These are phyloP conservation scores for Gorgonomyces haynaldii DNA, from an alignment of 192 early-diverging fungal genomes.

Conservation along the genomic window DNA sequence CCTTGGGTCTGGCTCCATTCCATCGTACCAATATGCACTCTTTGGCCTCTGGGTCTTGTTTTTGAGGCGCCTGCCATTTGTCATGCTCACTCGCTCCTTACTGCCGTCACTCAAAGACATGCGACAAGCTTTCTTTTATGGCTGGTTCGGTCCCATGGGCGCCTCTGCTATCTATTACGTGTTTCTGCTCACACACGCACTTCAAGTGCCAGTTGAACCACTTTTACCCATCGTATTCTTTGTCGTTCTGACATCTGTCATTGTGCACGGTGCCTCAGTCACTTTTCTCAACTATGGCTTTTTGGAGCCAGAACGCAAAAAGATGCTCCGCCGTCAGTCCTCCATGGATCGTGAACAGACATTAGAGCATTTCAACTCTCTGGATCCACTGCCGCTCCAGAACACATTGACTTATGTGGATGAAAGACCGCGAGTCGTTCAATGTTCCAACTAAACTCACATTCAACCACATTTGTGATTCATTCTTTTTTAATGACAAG, in stretches of 20 bases:
- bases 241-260: slow-evolving; percentile 67
- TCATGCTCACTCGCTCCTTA: slow-evolving; percentile 48
- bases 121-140: slow-evolving; percentile 68
- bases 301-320: not conserved
- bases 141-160: slow-evolving; percentile 89
- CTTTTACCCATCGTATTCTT: slow-evolving; percentile 25
- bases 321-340: too few species aligned
- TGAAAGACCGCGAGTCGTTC: too few species aligned
- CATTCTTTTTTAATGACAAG: slow-evolving; percentile 15
- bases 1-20: too few species aligned
- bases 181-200: slow-evolving; percentile 25
- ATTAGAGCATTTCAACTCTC: too few species aligned
- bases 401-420: too few species aligned
- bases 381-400: too few species aligned
- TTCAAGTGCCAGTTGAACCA: slow-evolving; percentile 2
- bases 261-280: slow-evolving; percentile 75
- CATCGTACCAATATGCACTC: slow-evolving; percentile 27
- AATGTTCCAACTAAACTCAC: too few species aligned
- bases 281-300: slow-evolving; percentile 37
- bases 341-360: too few species aligned
- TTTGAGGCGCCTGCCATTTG: slow-evolving; percentile 59
- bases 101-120: slow-evolving; percentile 51
- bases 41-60: slow-evolving; percentile 51
- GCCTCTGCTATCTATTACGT: slow-evolving; percentile 52
- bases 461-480: too few species aligned